Base-by-base conservation (phyloP, 2,329 filamentous ascomycete genomes). In the Immersiporthe knoxdaviesiana region DNA sequence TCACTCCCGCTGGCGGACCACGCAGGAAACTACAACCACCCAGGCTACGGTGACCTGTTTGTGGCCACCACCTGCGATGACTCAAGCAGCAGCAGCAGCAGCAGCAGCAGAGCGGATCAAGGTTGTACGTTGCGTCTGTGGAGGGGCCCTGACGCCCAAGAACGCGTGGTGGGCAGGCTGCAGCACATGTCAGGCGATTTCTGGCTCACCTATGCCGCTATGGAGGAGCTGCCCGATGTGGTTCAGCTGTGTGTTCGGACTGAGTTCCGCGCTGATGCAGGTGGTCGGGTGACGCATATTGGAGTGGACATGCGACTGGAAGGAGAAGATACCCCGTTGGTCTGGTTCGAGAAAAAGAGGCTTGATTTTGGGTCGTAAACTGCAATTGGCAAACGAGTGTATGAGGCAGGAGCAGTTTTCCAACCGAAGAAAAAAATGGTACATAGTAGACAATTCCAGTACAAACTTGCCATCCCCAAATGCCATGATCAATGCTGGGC, bases 301-400 rank as follows among this genome's bases (percentile, higher is more conserved):
- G 72, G 69, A 7, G 63, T 70, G n/a, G 69, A 71, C 37, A 0
- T 70, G 56, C 65, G 66, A 3, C 6, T 68, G 47, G 69, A 72
- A 24, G 66, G 52, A 16, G 71, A 67, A 27, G 67, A 67, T 52
- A 35, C 4, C 10, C 71, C 67, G 21, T 44, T 71, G 60, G 63
- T 71, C 16, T 71, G 68, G 68, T 72, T 70, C n/a, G 58, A 70
- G 16, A 64, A 21, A 16, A 30, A 27, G 21, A 41, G 6, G 8
- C 16, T n/a, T 24, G 37, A 61, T 47, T 47, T 35, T 8, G 35
- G 35, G 8, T 35, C 35, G 4, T 35, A 8, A 4, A 35, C 4
- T 35, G 35, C 35, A 35, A 35, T 35, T 35, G 35, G 35, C 8
- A 8, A 35, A 35, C n/a, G n/a, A n/a, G n/a, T n/a, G n/a, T n/a